Base-by-base conservation (phyloP, 2,329 filamentous ascomycete species). In the Trichoderma asperellum region DNA sequence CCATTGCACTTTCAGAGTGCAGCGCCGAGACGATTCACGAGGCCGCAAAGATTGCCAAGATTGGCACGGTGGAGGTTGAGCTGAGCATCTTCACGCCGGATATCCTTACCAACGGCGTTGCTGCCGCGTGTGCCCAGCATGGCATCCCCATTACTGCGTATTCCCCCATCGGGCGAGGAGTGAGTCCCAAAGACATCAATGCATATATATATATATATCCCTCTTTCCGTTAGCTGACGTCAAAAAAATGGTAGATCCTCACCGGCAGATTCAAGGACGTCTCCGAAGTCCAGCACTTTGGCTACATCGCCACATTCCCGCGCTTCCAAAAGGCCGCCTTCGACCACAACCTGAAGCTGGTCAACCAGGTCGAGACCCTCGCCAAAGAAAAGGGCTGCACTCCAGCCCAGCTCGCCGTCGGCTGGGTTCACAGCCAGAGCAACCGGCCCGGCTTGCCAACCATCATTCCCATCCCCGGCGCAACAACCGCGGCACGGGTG, bases 121-220 rank as follows among this genome's bases (percentile, higher is more conserved):
- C 83, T 3, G 81, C 81, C 2, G 83, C 86, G 0, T 91, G 88
- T 74, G 84, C 82, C 0, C 84, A 94, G 76, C 79, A 91, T 57
- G 81, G 83, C 58, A 93, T 95, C 70, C 89, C 91, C 0, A 81
- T 94, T 59, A 79, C 93, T 43, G 91, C 90, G 0, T 94, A 93
- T 79, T 90, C 69, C 29, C 69, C 69, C 7, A 68, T 70, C 8
- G 69, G 69, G 59, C 57, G 59, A 49, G 69, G 69, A 21, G 81
- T 82, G 76, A 74, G 80, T 77, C 34, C 34, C 14, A 10, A 37
- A 0, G 14, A 12, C 12, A 6, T 16, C 11, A 10, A 14, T 10
- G 71, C 67, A 64, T 59, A 71, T 10, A 40, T 56, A 60, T 69
- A 24, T 24, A 24, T 24, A 24, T 24, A 24, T 24, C 24, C 24